These are phyloP conservation scores for Truncatella angustata DNA, from an alignment of 2,329 filamentous ascomycete genomes.

Conservation along the genomic window DNA sequence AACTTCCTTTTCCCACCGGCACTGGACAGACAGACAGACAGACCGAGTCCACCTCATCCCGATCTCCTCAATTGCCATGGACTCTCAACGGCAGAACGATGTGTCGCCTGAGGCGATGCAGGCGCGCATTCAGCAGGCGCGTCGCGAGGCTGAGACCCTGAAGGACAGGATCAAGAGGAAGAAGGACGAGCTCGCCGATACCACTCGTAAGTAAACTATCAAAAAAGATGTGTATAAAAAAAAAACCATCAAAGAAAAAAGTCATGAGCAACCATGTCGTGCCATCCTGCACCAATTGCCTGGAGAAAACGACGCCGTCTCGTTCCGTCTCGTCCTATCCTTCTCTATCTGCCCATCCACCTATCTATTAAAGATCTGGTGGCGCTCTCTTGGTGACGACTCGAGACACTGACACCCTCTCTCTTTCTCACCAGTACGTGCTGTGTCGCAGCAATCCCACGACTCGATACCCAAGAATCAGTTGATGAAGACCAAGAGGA, in stretches of 20 bases:
- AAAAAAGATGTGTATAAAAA: too few species aligned
- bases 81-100: conserved; percentile 57
- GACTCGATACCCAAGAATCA: conserved; percentile 87
- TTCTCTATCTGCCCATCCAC: too few species aligned
- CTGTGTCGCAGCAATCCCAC: conserved; percentile 88
- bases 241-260: too few species aligned
- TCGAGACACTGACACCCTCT: background rate
- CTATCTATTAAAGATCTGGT: too few species aligned
- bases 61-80: conserved; percentile 42
- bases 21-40: conserved; percentile 9
- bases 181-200: conserved; percentile 99
- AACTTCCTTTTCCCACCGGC: conserved; percentile 12
- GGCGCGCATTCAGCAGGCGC: conserved; percentile 85
- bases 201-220: conserved; percentile 72
- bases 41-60: conserved; percentile 7
- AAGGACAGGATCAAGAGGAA: conserved; percentile 99
- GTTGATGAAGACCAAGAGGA: conserved; percentile 96
- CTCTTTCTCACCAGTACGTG: conserved; percentile 64
- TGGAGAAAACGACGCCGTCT: background rate
- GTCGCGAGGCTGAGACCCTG: conserved; percentile 94
- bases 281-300: too few species aligned
- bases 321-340: too few species aligned
- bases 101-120: conserved; percentile 80
- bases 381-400: background rate
- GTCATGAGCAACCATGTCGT: too few species aligned